Evolutionary conservation across 208 protist species (phyloP), one percentile per base, ranked within the genome.

Genomic region (Acanthamoeba culbertsoni): DNA sequence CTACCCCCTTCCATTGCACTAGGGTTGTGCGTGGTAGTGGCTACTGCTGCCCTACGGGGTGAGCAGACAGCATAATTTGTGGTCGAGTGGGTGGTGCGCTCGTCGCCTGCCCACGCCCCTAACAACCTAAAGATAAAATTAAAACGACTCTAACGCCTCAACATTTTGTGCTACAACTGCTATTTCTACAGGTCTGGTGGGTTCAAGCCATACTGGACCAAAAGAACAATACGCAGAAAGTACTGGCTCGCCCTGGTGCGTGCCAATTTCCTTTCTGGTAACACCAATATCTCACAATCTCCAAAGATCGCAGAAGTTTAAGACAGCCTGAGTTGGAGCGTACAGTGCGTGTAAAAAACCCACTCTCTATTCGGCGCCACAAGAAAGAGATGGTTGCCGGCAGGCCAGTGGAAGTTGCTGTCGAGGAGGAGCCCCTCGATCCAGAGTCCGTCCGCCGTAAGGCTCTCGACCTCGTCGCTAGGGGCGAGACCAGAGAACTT

Each of bases 201-300:
- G 37, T 84, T 12, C 73, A 84, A 37, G 45, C 73, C 0, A 42
- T 84, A 3, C 45, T 84, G 8, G 73, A 84, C 45, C 73, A 84
- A n/a, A 84, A 84, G 73, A 84, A 84, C 73, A 84, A 84, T 43
- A 84, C 73, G 0, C 73, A 84, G 73, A 84, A 84, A 37, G 73
- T 84, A 0, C 31, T 84, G 10, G 73, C 73, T 2, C 37, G 73
- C n/a, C 73, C 73, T 40, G 73, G 73, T 84, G 16, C 23, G 16
- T 59, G 23, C 51, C 23, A n/a, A n/a, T n/a, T 23, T 23, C 51
- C 14, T 59, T 59, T 59, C 51, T 59, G 51, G 23, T 59, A n/a
- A n/a, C n/a, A n/a, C n/a, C n/a, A n/a, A n/a, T n/a, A 55, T 18
- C 48, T 8, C 12, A 55, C 59, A 10, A n/a, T 33, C 7, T 68